These are phyloP conservation scores for Colletotrichum brevisporum DNA, from an alignment of 2,329 filamentous ascomycete genomes.

Conservation along the genomic window DNA sequence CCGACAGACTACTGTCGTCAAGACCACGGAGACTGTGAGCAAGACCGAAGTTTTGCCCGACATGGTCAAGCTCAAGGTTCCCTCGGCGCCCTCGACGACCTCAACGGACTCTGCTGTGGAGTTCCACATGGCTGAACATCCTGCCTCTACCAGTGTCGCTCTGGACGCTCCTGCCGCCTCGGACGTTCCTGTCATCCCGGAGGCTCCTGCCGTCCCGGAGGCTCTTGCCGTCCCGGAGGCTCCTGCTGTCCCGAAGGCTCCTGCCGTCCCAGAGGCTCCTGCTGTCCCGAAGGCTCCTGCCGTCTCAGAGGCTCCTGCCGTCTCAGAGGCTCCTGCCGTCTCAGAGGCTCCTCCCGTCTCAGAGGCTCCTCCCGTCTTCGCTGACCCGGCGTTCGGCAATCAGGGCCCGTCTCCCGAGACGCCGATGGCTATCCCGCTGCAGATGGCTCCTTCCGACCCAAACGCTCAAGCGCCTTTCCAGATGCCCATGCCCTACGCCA, in stretches of 20 bases:
- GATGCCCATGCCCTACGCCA: not conserved
- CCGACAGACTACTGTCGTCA: not conserved
- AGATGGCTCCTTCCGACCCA: not conserved
- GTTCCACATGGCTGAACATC: not conserved
- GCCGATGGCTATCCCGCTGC: not conserved
- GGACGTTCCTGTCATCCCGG: no score
- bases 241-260: not conserved
- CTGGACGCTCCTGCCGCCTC: not conserved
- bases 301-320: no score
- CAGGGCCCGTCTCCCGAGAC: not conserved
- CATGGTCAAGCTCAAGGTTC: not conserved
- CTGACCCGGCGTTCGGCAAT: not conserved
- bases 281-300: not conserved
- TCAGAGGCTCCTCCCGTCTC: not conserved
- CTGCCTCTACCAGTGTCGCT: not conserved
- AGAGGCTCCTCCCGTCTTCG: not conserved
- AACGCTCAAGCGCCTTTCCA: not conserved
- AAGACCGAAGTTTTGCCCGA: not conserved
- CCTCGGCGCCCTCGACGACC: not conserved
- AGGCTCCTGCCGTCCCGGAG: not conserved
- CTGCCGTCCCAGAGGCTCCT: not conserved
- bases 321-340: not conserved
- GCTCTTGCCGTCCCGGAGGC: no score
- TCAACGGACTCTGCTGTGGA: not conserved
- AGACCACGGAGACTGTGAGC: not conserved